phyloP scores from a whole-genome alignment of 1,139 yeast genomes.

The Yamadazyma diddensiae region DNA sequence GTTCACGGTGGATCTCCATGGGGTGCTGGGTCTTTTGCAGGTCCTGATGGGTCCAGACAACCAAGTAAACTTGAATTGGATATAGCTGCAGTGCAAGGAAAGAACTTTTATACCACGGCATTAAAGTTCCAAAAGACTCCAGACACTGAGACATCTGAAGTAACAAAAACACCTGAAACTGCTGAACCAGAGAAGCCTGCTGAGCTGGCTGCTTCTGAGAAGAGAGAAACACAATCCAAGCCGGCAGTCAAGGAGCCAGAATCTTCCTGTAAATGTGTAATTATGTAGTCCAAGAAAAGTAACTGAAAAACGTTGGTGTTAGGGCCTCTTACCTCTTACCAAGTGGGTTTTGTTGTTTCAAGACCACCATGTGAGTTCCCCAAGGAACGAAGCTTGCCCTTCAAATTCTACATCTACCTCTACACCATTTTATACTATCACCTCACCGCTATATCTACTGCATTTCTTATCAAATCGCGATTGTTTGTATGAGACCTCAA shows the following conservation, averaged over 20 bases:
- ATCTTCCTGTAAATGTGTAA: slow-evolving; percentile 27
- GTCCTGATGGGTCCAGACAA: slow-evolving; percentile 35
- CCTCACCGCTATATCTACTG: too few species aligned
- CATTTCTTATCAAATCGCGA: too few species aligned
- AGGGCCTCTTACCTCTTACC: too few species aligned
- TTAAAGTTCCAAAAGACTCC: slow-evolving; percentile 6
- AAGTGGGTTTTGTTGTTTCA: too few species aligned
- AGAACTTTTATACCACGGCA: slow-evolving; percentile 26
- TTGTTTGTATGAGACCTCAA: too few species aligned
- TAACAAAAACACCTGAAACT: slow-evolving; percentile 6
- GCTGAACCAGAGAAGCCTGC: slow-evolving; percentile 9
- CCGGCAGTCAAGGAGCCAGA: slow-evolving; percentile 21
- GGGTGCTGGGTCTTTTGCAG: slow-evolving; percentile 43
- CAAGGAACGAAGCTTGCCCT: too few species aligned
- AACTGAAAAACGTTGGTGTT: too few species aligned
- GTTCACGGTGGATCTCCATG: slow-evolving; percentile 41
- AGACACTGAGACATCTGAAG: neutral
- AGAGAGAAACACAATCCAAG: slow-evolving; percentile 19
- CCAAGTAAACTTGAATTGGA: slow-evolving; percentile 33
- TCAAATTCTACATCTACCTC: too few species aligned
- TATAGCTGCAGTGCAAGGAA: slow-evolving; percentile 34
- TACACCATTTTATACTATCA: too few species aligned
- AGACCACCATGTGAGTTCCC: too few species aligned
- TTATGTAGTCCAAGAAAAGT: slow-evolving; percentile 20
- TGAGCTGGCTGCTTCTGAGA: slow-evolving; percentile 6